These are phyloP conservation scores for Teratosphaeria viscida DNA, from an alignment of 2,329 filamentous ascomycete genomes.

Conservation along the genomic window DNA sequence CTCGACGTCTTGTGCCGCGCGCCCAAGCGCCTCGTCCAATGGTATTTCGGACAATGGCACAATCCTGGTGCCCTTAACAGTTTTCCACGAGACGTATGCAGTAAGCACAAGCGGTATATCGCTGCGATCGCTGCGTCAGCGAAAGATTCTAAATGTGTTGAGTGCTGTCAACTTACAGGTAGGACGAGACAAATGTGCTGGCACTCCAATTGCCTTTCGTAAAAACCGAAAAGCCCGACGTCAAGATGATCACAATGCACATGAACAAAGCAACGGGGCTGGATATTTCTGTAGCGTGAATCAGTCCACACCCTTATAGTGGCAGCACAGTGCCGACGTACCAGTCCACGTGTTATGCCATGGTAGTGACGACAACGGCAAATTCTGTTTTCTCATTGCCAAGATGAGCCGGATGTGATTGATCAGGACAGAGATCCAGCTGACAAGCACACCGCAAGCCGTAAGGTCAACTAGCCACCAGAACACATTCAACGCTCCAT, in stretches of 20 bases:
- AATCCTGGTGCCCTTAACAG: slow-evolving; percentile 15
- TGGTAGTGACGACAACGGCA: slow-evolving; percentile 13
- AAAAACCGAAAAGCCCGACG: slow-evolving; percentile 20
- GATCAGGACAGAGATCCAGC: slow-evolving; percentile 37
- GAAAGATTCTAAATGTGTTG: background rate
- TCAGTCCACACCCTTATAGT: background rate
- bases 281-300: slow-evolving; percentile 19
- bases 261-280: slow-evolving; percentile 23
- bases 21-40: slow-evolving; percentile 13
- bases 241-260: slow-evolving; percentile 20
- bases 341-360: slow-evolving; percentile 27
- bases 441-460: slow-evolving; percentile 52
- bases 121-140: slow-evolving; percentile 15
- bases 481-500: slow-evolving; percentile 51
- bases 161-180: background rate
- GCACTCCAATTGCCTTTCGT: slow-evolving; percentile 10
- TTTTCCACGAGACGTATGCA: slow-evolving; percentile 16
- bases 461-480: slow-evolving; percentile 55
- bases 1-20: slow-evolving; percentile 10
- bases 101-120: slow-evolving; percentile 17
- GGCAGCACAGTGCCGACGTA: background rate
- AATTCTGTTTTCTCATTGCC: slow-evolving; percentile 16
- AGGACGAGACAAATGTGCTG: background rate
- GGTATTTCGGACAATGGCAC: slow-evolving; percentile 15
- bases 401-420: slow-evolving; percentile 17